A percentile compares a stretch with the other conserved stretches of the same genome.
These are phyloP conservation scores for Acer saccharum DNA, from an alignment of 345 rosid genomes.

Conservation along the genomic window DNA sequence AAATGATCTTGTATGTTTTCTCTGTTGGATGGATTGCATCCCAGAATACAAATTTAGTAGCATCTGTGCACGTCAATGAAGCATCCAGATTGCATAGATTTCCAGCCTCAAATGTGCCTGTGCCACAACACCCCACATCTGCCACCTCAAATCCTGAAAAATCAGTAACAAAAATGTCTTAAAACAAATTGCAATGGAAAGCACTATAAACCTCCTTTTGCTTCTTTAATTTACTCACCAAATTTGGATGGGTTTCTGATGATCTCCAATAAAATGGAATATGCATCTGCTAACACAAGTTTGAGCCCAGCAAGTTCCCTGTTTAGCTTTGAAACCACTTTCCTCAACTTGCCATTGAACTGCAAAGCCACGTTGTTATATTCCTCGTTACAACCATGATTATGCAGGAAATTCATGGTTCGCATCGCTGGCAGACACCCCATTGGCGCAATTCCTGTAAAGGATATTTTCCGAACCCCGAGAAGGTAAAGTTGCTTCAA, in stretches of 20 bases:
- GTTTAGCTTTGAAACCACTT: conserved; percentile 29
- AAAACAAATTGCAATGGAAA: neutral
- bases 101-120: conserved; percentile 68
- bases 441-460: conserved; percentile 62
- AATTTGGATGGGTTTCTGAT: neutral
- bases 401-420: conserved; percentile 34
- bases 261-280: neutral
- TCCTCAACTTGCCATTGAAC: conserved; percentile 44
- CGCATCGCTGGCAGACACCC: conserved; percentile 68
- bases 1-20: conserved; percentile 53
- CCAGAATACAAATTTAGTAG: conserved; percentile 69
- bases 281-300: conserved; percentile 38
- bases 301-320: conserved; percentile 42
- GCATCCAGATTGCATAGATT: conserved; percentile 44
- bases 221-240: neutral
- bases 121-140: conserved; percentile 56
- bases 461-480: conserved; percentile 53
- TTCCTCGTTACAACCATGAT: conserved; percentile 26
- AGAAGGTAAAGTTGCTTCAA: conserved; percentile 35
- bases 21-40: conserved; percentile 75
- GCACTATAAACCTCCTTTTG: neutral
- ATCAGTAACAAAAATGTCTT: neutral
- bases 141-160: conserved; percentile 55
- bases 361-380: conserved; percentile 48
- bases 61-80: conserved; percentile 51